phyloP scores from a whole-genome alignment of 2,329 filamentous ascomycete species.

The Laburnicola sp. region DNA sequence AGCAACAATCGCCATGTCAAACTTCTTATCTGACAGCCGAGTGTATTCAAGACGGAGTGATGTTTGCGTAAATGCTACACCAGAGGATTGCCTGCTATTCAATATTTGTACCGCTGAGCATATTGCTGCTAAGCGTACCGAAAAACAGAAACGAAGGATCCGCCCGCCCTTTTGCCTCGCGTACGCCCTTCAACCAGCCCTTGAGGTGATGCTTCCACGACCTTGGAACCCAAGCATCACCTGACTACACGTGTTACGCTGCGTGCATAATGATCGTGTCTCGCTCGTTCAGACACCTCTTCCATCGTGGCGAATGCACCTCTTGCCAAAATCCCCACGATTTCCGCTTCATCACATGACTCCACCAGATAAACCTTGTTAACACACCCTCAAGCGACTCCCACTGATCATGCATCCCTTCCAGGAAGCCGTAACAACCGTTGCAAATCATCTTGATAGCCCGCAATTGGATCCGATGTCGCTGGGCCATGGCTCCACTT shows the following conservation, averaged over 20 bases:
- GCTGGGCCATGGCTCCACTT: slow-evolving; percentile 16
- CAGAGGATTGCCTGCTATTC: no score
- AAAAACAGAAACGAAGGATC: not conserved
- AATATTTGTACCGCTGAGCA: no score
- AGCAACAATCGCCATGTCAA: slow-evolving; percentile 28
- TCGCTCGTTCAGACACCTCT: not conserved
- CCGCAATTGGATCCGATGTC: slow-evolving; percentile 1
- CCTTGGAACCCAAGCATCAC: no score
- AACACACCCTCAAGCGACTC: slow-evolving; percentile 2
- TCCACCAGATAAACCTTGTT: slow-evolving; percentile 20
- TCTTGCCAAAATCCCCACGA: slow-evolving; percentile 17
- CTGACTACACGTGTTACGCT: not conserved
- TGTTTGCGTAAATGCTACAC: not conserved
- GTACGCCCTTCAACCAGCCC: not conserved
- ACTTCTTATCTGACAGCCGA: not conserved
- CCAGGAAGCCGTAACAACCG: slow-evolving; percentile 1
- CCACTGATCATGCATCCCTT: slow-evolving; percentile 12
- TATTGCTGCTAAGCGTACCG: not conserved
- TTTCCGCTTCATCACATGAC: slow-evolving; percentile 16
- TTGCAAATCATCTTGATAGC: slow-evolving; percentile 6
- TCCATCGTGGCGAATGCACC: slow-evolving; percentile 3
- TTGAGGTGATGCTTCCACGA: no score
- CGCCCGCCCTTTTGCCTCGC: slow-evolving; percentile 1
- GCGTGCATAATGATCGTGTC: not conserved
- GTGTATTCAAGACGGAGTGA: no score